Evolutionary conservation across 805 yeast species (phyloP), one percentile per base, ranked within the genome.

Genomic region (Metschnikowia borealis): DNA sequence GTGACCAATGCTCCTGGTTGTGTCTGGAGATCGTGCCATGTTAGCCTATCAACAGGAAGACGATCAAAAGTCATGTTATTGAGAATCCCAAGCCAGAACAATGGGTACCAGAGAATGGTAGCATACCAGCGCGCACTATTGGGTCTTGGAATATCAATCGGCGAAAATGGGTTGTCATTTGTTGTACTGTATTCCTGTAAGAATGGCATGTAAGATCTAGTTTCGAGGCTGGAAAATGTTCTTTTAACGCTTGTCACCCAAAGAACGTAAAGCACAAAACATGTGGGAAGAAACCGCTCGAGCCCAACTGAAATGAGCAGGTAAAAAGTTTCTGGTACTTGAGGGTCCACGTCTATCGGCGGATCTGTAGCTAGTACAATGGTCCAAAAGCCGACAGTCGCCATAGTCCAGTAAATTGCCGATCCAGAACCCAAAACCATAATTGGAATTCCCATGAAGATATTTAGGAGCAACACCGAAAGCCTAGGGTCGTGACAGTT

Each of bases 21-120:
- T 26, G 79, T 78, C 54, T 76, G 80, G 29, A 92, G 69, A 63
- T 92, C 98, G 10, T 72, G 68, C 2, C 81, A 59, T 0, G 92
- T 87, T 39, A 92, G 71, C 49, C 99, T 73, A 63, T 92, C 98
- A 10, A 91, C 84, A 0, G 97, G 96, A 10, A 92, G 68, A 53
- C 91, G 71, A 62, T 90, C 98, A 68, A 92, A 89, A 0, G 96
- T 89, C 59, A 88, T 77, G 66, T 89, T 91, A 65, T 91, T 90
- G 60, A 90, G 74, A 33, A 87, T 75, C 1, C 97, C 96, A 2
- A 87, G 59, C 95, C 96, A 89, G 62, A 86, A 86, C 2, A 85
- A 72, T 0, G 91, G 86, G 54, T 86, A 87, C 94, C 96, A 91
- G 29, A 81, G 63, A 0, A 81, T 37, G 32, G 36, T 23, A 13